Percentiles rank a stretch among this genome's conserved stretches.
phyloP scores from a whole-genome alignment of 345 rosid genomes.

The Rubroshorea leprosula region DNA sequence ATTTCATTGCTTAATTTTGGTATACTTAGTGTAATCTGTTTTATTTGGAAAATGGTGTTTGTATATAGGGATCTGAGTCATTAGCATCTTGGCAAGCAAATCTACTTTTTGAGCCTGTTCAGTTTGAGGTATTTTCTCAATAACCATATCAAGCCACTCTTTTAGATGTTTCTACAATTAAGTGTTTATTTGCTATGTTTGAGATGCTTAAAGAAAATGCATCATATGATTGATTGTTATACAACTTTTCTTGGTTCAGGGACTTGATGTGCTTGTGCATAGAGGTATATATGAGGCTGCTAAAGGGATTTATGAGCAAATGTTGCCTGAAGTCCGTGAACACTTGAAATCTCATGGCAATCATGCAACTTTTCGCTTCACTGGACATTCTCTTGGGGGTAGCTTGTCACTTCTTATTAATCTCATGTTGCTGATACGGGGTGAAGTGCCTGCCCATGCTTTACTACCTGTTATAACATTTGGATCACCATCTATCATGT shows the following conservation, averaged over 20 bases:
- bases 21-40: background rate
- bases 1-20: constrained; percentile 6
- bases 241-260: constrained; percentile 33
- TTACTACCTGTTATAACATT: constrained; percentile 90
- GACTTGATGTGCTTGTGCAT: constrained; percentile 72
- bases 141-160: background rate
- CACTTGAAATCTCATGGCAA: constrained; percentile 65
- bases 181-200: background rate
- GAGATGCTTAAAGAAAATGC: constrained; percentile 6
- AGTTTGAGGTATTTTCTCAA: constrained; percentile 62
- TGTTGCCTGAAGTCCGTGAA: constrained; percentile 76
- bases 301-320: constrained; percentile 85
- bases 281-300: constrained; percentile 99
- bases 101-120: constrained; percentile 83
- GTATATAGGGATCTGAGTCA: constrained; percentile 80
- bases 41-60: constrained; percentile 4
- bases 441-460: constrained; percentile 68
- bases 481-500: constrained; percentile 93
- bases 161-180: background rate
- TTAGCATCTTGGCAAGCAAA: constrained; percentile 96
- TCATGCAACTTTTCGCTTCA: constrained; percentile 72
- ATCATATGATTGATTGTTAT: background rate
- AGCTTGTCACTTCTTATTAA: constrained; percentile 80
- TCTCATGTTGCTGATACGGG: constrained; percentile 81
- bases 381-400: constrained; percentile 97